Evolutionary conservation across 2,329 filamentous ascomycete genomes (phyloP).

Genomic region (Myriosclerotinia scirpicola): DNA sequence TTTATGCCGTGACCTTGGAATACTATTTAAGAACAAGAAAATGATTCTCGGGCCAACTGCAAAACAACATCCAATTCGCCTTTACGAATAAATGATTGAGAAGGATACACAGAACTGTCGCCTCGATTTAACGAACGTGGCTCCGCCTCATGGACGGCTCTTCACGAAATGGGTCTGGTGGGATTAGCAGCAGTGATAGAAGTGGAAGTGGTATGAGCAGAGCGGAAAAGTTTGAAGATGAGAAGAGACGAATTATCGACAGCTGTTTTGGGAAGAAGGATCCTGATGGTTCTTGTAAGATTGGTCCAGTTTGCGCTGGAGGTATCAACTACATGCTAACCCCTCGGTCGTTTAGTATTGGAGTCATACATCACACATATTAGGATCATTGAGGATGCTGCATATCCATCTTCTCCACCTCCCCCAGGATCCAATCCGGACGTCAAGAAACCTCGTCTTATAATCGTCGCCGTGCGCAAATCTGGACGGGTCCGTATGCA

Average conservation of each 20-base stretch:
- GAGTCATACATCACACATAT: slow-evolving; percentile 99
- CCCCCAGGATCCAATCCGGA: slow-evolving; percentile 72
- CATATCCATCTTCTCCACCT: slow-evolving; percentile 78
- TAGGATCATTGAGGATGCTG: slow-evolving; percentile 81
- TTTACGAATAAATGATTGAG: slow-evolving; percentile 21
- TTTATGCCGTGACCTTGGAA: not conserved
- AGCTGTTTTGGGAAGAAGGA: slow-evolving; percentile 94
- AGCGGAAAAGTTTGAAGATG: slow-evolving; percentile 92
- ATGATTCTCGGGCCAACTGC: slow-evolving; percentile 16
- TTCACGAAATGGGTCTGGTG: slow-evolving; percentile 39
- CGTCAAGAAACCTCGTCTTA: slow-evolving; percentile 83
- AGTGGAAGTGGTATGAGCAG: slow-evolving; percentile 34
- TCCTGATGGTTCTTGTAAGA: slow-evolving; percentile 74
- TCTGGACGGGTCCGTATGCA: slow-evolving; percentile 93
- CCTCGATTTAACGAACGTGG: slow-evolving; percentile 33
- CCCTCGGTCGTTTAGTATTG: slow-evolving; percentile 52
- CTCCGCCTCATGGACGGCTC: slow-evolving; percentile 42
- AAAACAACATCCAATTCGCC: slow-evolving; percentile 5
- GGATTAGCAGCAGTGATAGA: slow-evolving; percentile 36
- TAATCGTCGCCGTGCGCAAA: slow-evolving; percentile 89
- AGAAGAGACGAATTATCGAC: slow-evolving; percentile 90
- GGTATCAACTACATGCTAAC: slow-evolving; percentile 30
- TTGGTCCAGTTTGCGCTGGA: slow-evolving; percentile 14
- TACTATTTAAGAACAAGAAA: slow-evolving; percentile 8
- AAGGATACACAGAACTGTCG: slow-evolving; percentile 20